Evolutionary conservation across 2,329 filamentous ascomycete species (phyloP), one percentile per base, ranked within the genome.

Genomic region (Rugonectria rugulosa): DNA sequence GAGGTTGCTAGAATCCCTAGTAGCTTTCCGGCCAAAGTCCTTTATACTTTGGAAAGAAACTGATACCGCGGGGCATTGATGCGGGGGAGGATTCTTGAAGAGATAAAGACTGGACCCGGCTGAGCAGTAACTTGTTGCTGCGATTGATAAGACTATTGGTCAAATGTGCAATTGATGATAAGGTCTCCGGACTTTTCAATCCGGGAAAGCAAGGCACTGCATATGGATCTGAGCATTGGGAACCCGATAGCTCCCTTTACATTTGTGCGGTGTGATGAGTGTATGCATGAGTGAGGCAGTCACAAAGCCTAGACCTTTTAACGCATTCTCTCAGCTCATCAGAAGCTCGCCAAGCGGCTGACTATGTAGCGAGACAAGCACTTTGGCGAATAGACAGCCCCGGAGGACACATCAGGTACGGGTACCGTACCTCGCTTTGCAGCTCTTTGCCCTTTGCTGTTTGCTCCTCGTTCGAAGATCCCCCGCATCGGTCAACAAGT

Each of bases 401-500:
- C 15, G 26, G 51, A 42, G 53, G 37, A 19, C 32, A 31, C 27
- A 41, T 15, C 32, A 37, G 20, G 49, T 9, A 27, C 44, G 45
- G 37, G 45, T 26, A 45, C 29, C 32, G 26, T 19, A 26, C 38
- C 34, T 23, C 8, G 20, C 26, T 26, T 19, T n/a, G 11, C 7
- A 6, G 19, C 11, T 12, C 17, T 4, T n/a, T n/a, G n/a, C n/a
- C n/a, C n/a, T n/a, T n/a, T n/a, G n/a, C n/a, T n/a, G n/a, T n/a
- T n/a, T n/a, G n/a, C 19, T 31, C 42, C 23, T 40, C 38, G 34
- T 23, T 26, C 36, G 47, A 41, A 45, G 43, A 36, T 59, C 50
- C 63, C 63, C 63, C 60, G 58, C 62, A 60, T 53, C 58, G 50
- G 50, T 49, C 38, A 49, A 34, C 24, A 43, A 46, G 49, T 50